These are phyloP conservation scores for Nothopassalora personata DNA, from an alignment of 2,329 filamentous ascomycete genomes.

Conservation along the genomic window DNA sequence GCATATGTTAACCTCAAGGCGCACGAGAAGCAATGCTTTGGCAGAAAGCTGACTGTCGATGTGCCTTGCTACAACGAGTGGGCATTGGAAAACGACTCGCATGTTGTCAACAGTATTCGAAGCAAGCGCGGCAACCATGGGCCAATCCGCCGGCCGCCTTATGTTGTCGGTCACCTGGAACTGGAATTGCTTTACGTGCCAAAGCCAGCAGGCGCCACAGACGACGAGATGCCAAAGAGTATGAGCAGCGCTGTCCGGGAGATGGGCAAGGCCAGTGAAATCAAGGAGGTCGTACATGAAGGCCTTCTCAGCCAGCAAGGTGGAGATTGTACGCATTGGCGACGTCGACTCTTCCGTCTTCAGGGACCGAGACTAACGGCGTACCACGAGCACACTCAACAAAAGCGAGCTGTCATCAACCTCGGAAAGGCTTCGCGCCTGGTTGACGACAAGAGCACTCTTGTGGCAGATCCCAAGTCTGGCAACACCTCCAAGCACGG, in stretches of 20 bases:
- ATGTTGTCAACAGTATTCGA: conserved; percentile 79
- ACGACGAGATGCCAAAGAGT: conserved; percentile 98
- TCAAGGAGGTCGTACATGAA: conserved; percentile 69
- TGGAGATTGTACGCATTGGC: conserved; percentile 98
- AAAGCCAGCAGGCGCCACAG: conserved; percentile 75
- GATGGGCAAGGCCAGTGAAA: conserved; percentile 81
- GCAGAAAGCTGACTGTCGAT: conserved; percentile 79
- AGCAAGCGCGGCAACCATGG: conserved; percentile 63
- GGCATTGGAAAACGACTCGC: conserved; percentile 74
- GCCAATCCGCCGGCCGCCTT: conserved; percentile 77
- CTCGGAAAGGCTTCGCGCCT: conserved; percentile 85
- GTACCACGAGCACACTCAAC: conserved; percentile 90
- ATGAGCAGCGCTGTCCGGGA: conserved; percentile 96
- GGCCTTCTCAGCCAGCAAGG: conserved; percentile 92
- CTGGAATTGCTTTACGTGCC: conserved; percentile 93
- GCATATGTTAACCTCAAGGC: conserved; percentile 92
- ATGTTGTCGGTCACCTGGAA: conserved; percentile 91
- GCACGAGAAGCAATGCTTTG: conserved; percentile 82
- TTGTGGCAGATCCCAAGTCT: conserved; percentile 74
- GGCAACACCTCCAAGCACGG: conserved; percentile 51
- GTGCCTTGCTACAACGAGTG: conserved; percentile 98
- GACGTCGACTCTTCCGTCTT: conserved; percentile 93
- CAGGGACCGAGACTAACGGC: conserved; percentile 86
- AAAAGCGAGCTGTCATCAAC: conserved; percentile 95
- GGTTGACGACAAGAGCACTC: conserved; percentile 81